These are phyloP conservation scores for Botrytis hyacinthi DNA, from an alignment of 2,329 filamentous ascomycete genomes.

Conservation along the genomic window DNA sequence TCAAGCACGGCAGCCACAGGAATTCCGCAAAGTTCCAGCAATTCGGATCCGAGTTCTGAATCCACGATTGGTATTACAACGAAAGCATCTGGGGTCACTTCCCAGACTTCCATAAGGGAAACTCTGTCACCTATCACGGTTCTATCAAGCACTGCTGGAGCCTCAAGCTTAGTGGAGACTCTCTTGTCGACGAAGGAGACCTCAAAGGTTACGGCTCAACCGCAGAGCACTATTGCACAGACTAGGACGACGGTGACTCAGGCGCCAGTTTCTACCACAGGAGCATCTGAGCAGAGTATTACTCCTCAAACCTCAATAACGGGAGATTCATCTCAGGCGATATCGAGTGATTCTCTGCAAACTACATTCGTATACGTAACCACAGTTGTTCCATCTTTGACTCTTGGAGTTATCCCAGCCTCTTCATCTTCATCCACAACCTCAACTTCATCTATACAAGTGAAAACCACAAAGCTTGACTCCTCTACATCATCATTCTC, in stretches of 20 bases:
- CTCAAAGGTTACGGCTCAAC: background rate
- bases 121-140: background rate
- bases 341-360: background rate
- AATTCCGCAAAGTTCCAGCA: background rate
- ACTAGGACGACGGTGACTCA: background rate
- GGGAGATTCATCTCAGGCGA: background rate
- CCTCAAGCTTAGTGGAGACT: background rate
- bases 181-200: background rate
- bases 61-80: background rate
- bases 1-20: background rate
- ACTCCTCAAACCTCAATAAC: background rate
- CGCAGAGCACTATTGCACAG: background rate
- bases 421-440: background rate
- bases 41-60: background rate
- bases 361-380: background rate
- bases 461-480: background rate
- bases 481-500: background rate
- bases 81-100: background rate
- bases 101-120: background rate
- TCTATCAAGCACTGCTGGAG: background rate
- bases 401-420: background rate
- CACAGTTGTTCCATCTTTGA: background rate
- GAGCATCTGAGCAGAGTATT: background rate
- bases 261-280: too few species aligned
- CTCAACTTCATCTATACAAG: background rate